phyloP scores from a whole-genome alignment of 2,329 filamentous ascomycete species.

The Lachnellula occidentalis region DNA sequence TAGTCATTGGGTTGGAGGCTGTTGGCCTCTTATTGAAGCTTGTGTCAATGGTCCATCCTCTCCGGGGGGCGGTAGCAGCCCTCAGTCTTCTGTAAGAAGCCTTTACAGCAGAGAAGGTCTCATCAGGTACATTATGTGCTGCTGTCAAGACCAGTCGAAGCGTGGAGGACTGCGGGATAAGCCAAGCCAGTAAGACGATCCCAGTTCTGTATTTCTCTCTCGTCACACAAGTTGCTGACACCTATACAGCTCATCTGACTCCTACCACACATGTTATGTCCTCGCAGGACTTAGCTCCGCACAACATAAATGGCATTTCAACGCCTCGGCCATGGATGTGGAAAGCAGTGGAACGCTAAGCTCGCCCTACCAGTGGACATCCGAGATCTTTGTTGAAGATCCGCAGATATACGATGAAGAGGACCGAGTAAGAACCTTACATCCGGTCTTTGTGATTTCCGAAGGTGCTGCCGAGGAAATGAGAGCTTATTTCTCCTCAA shows the following conservation, averaged over 20 bases:
- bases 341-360: constrained; percentile 26
- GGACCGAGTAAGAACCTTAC: constrained; percentile 65
- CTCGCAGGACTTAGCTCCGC: constrained; percentile 78
- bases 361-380: constrained; percentile 35
- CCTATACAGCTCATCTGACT: constrained; percentile 62
- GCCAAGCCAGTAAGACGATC: constrained; percentile 64
- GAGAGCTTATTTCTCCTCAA: constrained; percentile 27
- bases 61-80: constrained; percentile 4
- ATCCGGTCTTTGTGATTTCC: constrained; percentile 83
- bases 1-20: constrained; percentile 94
- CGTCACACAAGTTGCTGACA: constrained; percentile 16
- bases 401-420: constrained; percentile 63
- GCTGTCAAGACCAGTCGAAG: constrained; percentile 68
- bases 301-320: constrained; percentile 60
- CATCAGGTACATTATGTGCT: constrained; percentile 82
- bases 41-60: constrained; percentile 53
- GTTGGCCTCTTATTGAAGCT: constrained; percentile 87
- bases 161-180: constrained; percentile 88
- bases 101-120: constrained; percentile 81
- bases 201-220: constrained; percentile 6
- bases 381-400: constrained; percentile 41
- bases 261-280: constrained; percentile 91
- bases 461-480: constrained; percentile 41
- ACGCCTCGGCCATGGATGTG: constrained; percentile 31
- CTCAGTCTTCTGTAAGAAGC: constrained; percentile 31